Base-by-base conservation (phyloP, 345 rosid genomes). In the Salix arbutifolia region DNA sequence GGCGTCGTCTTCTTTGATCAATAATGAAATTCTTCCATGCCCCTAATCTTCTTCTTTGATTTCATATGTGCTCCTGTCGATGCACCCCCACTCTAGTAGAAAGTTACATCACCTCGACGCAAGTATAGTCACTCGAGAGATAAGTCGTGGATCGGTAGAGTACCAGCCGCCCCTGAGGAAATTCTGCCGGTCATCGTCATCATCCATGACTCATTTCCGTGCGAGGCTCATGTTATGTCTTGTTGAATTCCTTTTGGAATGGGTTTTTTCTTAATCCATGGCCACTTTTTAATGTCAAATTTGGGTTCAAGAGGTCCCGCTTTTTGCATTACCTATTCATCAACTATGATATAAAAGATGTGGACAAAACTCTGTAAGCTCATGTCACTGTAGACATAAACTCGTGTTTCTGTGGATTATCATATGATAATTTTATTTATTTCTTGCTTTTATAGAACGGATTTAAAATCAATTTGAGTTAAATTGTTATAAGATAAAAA, bases 191-290 rank as follows among this genome's bases (percentile, higher is more conserved):
- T 74, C 79, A 26, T 75, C 84, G 70, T 76, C 84, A 65, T 81
- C 81, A 73, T 73, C 21, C 69, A 65, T 80, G 84, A 84, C 80
- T 84, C 89, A 77, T 84, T 58, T 72, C 85, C 86, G 77, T 79
- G 85, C 77, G 79, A 65, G 68, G 40, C 71, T 40, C 1, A 17
- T 65, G 40, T 17, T 30, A 3, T 61, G 62, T 52, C 33, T 76
- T 35, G 48, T 70, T 77, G 16, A 48, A 61, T 80, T 72, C 3
- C 42, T 69, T 74, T 68, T 74, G 72, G 71, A 10, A 74, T 71
- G 73, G 76, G 58, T 60, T 38, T 50, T 44, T n/a, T 68, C 28
- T 17, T 9, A 9, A 18, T 5, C 8, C 13, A 19, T 53, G 12
- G 21, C 48, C 42, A 18, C 62, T 76, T 70, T 70, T 64, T 28